Base-by-base conservation (phyloP, 2,329 filamentous ascomycete species). In the Chrysosphaeria jannelii region DNA sequence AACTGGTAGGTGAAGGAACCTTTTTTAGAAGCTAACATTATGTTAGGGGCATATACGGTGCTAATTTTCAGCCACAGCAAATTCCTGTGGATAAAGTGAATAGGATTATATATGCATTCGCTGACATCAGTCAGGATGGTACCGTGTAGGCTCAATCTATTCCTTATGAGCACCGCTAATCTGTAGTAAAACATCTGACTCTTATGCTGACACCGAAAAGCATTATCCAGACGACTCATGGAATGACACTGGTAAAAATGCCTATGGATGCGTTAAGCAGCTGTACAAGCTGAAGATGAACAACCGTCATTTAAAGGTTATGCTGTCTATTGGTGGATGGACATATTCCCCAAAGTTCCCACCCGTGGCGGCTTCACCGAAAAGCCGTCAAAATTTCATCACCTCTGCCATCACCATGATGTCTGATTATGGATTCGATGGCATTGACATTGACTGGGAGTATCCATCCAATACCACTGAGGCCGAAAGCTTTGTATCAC, bases 281-380 rank as follows among this genome's bases (percentile, higher is more conserved):
- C 47, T 88, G 2, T 74, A 57, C 39, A 42, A 74, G 2, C 52
- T 71, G 24, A 88, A 88, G 50, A 66, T 76, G 44, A 46, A 53
- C 33, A 61, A 88, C 39, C 61, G 74, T 11, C 60, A 71, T 24
- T 43, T 88, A 27, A 88, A 88, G 43, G 53, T 69, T 3, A 46
- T 85, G n/a, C 53, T 85, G 6, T 75, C 67, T 17, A 69, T 88
- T 28, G 76, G 76, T 19, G 76, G 76, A 10, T 85, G 67, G 63
- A 71, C 62, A 0, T 75, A 70, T 39, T 72, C 67, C 4, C 43
- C 55, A 25, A 68, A 71, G 33, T 75, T 81, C 37, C 50, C 60
- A 1, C 45, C 47, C 5, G 57, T 66, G 0, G 61, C 60, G 1
- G 60, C 59, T 10, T 67, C 65, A 0, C 48, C 53, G 1, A 45